Evolutionary conservation across 1,284 basidiomycete genomes (phyloP).

Genomic region (Austroboletus novae-zelandiae): DNA sequence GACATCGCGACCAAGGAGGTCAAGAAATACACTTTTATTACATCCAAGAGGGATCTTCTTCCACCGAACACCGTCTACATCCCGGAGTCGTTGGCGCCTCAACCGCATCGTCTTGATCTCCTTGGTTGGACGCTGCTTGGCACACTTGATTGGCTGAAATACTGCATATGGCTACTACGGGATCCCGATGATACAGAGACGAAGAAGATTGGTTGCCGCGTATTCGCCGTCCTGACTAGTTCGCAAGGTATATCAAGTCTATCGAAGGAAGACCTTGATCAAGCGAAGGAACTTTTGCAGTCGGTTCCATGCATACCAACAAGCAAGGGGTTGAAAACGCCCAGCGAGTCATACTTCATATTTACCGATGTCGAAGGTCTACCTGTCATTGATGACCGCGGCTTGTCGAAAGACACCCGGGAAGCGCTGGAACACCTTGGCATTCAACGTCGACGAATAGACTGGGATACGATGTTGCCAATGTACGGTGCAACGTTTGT

Average conservation of each 20-base stretch:
- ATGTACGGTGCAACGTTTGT: neutral
- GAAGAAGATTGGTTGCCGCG: neutral
- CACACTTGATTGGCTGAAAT: conserved; percentile 38
- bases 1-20: conserved; percentile 58
- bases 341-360: neutral
- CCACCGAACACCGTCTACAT: conserved; percentile 40
- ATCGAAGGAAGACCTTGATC: neutral
- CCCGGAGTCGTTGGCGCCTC: conserved; percentile 59
- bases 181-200: neutral
- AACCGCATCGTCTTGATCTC: conserved; percentile 52
- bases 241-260: neutral
- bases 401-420: neutral
- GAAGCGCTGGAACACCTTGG: neutral
- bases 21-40: conserved; percentile 48
- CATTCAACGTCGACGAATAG: conserved; percentile 7
- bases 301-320: neutral
- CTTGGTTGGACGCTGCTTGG: conserved; percentile 75
- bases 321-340: neutral
- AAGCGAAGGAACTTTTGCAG: neutral
- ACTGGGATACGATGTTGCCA: conserved; percentile 4
- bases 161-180: neutral
- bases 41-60: conserved; percentile 78
- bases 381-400: neutral
- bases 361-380: neutral
- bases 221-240: neutral